Evolutionary conservation across 169 alveolate genomes (phyloP).

Genomic region (Babesia ovata): DNA sequence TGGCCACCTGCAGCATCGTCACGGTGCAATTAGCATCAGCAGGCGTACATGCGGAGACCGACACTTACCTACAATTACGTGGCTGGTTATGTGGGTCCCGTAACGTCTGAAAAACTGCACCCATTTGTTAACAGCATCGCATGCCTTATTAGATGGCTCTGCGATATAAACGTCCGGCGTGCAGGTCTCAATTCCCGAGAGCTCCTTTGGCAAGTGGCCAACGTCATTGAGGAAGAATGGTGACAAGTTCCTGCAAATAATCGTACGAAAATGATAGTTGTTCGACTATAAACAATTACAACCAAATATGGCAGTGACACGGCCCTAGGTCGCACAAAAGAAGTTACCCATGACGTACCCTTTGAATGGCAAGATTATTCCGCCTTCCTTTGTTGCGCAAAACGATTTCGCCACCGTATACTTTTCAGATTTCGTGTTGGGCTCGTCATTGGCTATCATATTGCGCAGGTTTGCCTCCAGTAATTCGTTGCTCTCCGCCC

Average conservation of each 20-base stretch:
- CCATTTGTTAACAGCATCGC: conserved; percentile 67
- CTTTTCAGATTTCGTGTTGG: neutral
- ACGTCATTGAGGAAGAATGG: conserved; percentile 30
- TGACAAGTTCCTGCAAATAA: conserved; percentile 12
- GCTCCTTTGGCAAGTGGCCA: conserved; percentile 18
- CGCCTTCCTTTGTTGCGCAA: conserved; percentile 63
- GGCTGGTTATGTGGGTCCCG: conserved; percentile 74
- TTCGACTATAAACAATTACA: neutral
- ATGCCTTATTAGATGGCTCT: conserved; percentile 28
- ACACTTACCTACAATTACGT: conserved; percentile 36
- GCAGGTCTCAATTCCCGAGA: conserved; percentile 10
- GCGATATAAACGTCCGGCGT: conserved; percentile 48
- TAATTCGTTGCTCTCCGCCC: conserved; percentile 42
- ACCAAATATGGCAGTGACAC: neutral
- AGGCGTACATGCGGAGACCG: neutral
- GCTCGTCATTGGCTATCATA: neutral
- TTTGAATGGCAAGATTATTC: conserved; percentile 50
- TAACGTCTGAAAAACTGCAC: conserved; percentile 70
- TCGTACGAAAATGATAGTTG: neutral
- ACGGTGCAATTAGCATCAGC: neutral
- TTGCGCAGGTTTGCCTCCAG: conserved; percentile 37
- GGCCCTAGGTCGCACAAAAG: neutral
- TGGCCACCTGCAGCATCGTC: conserved; percentile 49
- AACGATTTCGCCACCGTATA: conserved; percentile 43
- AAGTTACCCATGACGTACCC: conserved; percentile 35